Conservation (phyloP, 768 basidiomycete genomes). For the Tricholoma sp. region DNA sequence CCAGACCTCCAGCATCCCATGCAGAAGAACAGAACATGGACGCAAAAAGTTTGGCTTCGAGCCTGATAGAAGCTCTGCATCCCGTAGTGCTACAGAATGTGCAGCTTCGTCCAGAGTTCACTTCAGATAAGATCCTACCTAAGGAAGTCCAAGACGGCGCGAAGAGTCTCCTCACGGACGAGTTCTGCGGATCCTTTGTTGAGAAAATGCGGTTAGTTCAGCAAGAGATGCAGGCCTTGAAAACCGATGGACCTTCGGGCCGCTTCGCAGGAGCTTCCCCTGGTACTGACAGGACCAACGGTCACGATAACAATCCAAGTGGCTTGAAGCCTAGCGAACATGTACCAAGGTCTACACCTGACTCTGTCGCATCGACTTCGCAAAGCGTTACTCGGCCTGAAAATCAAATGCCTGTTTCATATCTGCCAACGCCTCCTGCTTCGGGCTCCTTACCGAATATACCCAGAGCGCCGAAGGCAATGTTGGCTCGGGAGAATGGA, state of each 20-base stretch:
- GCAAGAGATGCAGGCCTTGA: slow-evolving; percentile 7
- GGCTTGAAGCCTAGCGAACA: not conserved
- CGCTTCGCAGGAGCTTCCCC: not conserved
- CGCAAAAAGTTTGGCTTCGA: not conserved
- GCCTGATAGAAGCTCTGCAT: slow-evolving; percentile 6
- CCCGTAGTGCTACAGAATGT: slow-evolving; percentile 14
- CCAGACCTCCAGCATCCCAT: not conserved
- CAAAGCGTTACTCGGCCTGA: not conserved
- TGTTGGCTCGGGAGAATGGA: slow-evolving; percentile 10
- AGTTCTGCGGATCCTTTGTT: slow-evolving; percentile 18
- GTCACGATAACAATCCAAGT: not conserved
- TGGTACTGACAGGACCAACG: not conserved
- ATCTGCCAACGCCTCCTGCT: slow-evolving; percentile 1
- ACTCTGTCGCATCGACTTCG: not conserved
- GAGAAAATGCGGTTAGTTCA: slow-evolving; percentile 12
- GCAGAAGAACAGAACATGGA: not conserved
- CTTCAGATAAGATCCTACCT: not conserved
- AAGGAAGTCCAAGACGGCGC: slow-evolving; percentile 9
- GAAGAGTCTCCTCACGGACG: slow-evolving; percentile 20
- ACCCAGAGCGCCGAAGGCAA: slow-evolving; percentile 17
- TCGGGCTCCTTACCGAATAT: slow-evolving; percentile 3
- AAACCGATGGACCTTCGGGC: not conserved
- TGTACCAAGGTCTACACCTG: not conserved
- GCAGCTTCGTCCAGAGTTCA: slow-evolving; percentile 8
- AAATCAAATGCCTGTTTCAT: not conserved